Evolutionary conservation across 1,139 yeast species (phyloP).

Genomic region (Diutina rugosa): DNA sequence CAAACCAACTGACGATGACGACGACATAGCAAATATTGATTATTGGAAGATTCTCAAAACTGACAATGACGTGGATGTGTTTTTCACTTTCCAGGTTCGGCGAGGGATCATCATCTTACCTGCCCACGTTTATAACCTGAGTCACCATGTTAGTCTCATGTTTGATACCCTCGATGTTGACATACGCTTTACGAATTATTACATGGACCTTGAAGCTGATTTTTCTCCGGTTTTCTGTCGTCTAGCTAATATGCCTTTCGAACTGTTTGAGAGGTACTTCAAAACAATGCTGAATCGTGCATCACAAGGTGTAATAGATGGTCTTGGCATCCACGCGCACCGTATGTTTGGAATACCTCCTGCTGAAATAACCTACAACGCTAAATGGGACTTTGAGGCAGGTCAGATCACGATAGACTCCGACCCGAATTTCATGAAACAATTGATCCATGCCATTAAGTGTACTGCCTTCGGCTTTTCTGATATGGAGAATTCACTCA

Average conservation of each 20-base stretch:
- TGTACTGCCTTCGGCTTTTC: constrained; percentile 50
- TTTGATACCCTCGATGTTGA: constrained; percentile 65
- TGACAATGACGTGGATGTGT: constrained; percentile 68
- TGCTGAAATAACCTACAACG: constrained; percentile 70
- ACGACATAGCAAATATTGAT: constrained; percentile 11
- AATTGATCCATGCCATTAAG: constrained; percentile 27
- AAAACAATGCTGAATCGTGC: neutral
- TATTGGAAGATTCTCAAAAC: constrained; percentile 31
- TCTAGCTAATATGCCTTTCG: neutral
- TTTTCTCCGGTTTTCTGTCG: constrained; percentile 25
- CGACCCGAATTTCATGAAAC: constrained; percentile 31
- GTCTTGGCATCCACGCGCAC: constrained; percentile 67
- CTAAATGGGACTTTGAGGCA: constrained; percentile 77
- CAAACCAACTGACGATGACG: neutral
- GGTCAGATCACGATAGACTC: constrained; percentile 49
- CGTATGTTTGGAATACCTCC: constrained; percentile 92
- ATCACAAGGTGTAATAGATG: constrained; percentile 45
- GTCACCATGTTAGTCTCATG: constrained; percentile 47
- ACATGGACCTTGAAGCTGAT: constrained; percentile 71
- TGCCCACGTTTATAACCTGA: constrained; percentile 51
- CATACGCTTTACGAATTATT: constrained; percentile 76
- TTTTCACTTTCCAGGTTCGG: constrained; percentile 56
- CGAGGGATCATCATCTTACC: constrained; percentile 69
- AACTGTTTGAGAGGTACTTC: neutral
- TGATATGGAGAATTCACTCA: constrained; percentile 66